Percentiles rank a stretch among this genome's conserved stretches.
phyloP scores from a whole-genome alignment of 148 eudicot genomes.

The Rhododendron ferrugineum region DNA sequence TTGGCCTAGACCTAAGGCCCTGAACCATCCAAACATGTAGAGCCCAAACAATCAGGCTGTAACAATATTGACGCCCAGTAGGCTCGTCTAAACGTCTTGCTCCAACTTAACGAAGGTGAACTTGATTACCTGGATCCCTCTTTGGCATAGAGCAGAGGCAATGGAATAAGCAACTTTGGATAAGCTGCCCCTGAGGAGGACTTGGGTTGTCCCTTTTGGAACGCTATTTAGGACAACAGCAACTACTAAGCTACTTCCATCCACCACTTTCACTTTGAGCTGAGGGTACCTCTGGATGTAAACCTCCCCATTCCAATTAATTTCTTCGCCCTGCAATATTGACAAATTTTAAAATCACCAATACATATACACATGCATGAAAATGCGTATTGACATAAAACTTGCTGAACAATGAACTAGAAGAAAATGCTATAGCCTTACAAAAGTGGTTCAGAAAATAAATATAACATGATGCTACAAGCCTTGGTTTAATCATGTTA shows the following conservation, averaged over 20 bases:
- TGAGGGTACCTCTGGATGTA: constrained; percentile 42
- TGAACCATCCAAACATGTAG: background rate
- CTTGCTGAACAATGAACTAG: too few relatives aligned
- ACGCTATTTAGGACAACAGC: constrained; percentile 57
- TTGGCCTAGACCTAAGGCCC: background rate
- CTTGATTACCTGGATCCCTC: constrained; percentile 42
- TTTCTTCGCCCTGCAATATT: constrained; percentile 38
- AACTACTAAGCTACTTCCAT: constrained; percentile 67
- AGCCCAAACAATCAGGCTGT: background rate
- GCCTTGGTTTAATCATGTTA: background rate
- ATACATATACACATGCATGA: background rate
- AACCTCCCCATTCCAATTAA: constrained; percentile 50
- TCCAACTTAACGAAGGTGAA: background rate
- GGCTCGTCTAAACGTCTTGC: background rate
- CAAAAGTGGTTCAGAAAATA: background rate
- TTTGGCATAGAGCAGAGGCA: constrained; percentile 46
- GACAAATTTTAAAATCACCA: background rate
- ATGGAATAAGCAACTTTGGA: constrained; percentile 52
- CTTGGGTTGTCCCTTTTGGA: constrained; percentile 52
- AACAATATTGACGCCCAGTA: background rate
- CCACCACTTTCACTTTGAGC: constrained; percentile 61
- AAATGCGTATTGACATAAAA: too few relatives aligned
- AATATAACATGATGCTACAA: background rate
- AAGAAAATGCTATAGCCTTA: background rate
- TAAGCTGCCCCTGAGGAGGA: constrained; percentile 41